Evolutionary conservation across 192 early-diverging fungal genomes (phyloP).

Genomic region (Podila verticillata): DNA sequence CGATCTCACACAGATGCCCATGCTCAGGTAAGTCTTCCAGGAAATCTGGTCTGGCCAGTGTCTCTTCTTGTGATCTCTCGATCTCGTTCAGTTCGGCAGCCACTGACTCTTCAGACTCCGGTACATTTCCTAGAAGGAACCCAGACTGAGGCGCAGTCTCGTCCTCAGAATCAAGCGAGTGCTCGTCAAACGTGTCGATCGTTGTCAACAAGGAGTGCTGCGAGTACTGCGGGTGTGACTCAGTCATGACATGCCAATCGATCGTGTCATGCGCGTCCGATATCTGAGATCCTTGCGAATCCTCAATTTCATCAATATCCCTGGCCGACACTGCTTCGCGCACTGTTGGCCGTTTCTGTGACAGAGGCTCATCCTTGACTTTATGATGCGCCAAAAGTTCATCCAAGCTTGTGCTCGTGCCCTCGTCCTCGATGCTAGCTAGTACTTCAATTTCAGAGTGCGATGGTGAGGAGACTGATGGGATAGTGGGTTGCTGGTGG

Average conservation of each 20-base stretch:
- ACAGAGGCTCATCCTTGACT: background rate
- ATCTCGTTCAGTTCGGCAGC: background rate
- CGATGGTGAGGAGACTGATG: background rate
- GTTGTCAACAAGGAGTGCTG: no score
- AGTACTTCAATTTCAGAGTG: background rate
- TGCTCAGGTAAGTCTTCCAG: conserved; percentile 1
- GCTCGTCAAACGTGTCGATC: no score
- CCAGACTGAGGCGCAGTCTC: background rate
- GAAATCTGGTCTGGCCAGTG: background rate
- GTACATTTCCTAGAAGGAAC: background rate
- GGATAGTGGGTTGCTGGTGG: background rate
- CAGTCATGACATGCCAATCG: background rate
- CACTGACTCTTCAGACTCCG: background rate
- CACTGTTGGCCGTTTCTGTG: no score
- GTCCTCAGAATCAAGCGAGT: no score
- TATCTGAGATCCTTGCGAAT: background rate
- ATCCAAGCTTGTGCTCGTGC: background rate
- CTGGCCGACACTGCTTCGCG: no score
- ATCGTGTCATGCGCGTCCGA: background rate
- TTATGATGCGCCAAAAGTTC: background rate
- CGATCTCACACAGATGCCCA: background rate
- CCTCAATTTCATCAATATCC: background rate
- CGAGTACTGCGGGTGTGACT: background rate
- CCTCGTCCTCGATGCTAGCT: background rate
- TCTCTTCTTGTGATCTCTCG: background rate